Percentiles rank a stretch among this genome's conserved stretches.
Evolutionary conservation across 2,329 filamentous ascomycete species (phyloP).

Genomic region (Thelonectria blattea): DNA sequence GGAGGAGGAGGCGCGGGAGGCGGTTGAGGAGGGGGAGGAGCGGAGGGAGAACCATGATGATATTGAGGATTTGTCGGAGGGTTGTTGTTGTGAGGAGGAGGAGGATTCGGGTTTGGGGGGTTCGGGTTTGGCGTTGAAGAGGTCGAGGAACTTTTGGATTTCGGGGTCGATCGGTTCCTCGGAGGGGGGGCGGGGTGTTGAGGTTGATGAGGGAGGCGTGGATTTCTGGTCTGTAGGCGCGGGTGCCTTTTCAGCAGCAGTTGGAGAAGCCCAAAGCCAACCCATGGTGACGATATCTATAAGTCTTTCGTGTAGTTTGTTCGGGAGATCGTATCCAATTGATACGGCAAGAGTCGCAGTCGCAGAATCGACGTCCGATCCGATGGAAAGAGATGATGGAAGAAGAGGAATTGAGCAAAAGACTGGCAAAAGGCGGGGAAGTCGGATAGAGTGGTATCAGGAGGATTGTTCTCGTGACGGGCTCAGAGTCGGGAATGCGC

Average conservation of each 20-base stretch:
- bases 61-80: constrained; percentile 36
- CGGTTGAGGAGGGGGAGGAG: constrained; percentile 36
- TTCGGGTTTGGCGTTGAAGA: constrained; percentile 45
- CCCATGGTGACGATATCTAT: constrained; percentile 54
- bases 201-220: constrained; percentile 29
- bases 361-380: not conserved
- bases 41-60: constrained; percentile 46
- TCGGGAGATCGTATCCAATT: not conserved
- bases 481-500: not conserved
- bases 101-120: constrained; percentile 33
- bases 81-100: constrained; percentile 37
- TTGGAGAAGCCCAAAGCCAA: constrained; percentile 64
- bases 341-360: not conserved
- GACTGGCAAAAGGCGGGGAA: not conserved
- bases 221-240: constrained; percentile 33
- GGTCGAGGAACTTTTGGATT: constrained; percentile 60
- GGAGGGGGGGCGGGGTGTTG: constrained; percentile 26
- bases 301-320: constrained; percentile 7
- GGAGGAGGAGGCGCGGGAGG: constrained; percentile 28
- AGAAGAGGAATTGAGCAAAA: not conserved
- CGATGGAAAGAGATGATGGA: not conserved
- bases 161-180: constrained; percentile 53
- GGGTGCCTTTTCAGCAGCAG: constrained; percentile 40
- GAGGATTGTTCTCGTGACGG: constrained; percentile 6
- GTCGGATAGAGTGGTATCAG: not conserved